These are phyloP conservation scores for Rugosomyces carneus DNA, from an alignment of 1,284 basidiomycete genomes.

Conservation along the genomic window DNA sequence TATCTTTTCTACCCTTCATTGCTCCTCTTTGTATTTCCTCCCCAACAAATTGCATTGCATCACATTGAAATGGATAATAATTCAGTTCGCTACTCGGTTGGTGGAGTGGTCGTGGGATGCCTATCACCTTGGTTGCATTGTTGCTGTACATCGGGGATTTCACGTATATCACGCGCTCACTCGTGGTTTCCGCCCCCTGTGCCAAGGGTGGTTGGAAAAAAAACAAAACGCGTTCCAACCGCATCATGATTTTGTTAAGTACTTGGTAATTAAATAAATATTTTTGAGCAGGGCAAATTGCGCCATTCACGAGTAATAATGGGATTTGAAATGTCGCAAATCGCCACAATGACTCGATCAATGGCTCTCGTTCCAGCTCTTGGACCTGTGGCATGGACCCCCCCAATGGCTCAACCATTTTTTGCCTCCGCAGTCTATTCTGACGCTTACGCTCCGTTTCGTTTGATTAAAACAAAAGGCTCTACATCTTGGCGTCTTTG, in stretches of 20 bases:
- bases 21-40: constrained; percentile 7
- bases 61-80: neutral
- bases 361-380: neutral
- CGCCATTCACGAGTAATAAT: too few species aligned
- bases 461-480: too few species aligned
- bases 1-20: neutral
- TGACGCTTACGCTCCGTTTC: neutral
- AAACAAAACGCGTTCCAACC: neutral
- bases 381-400: too few species aligned
- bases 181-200: neutral
- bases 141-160: neutral
- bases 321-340: neutral
- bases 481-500: too few species aligned
- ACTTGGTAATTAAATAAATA: too few species aligned
- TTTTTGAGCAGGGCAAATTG: too few species aligned
- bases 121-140: neutral
- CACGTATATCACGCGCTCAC: neutral
- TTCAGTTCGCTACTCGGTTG: neutral
- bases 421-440: neutral
- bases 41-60: constrained; percentile 6
- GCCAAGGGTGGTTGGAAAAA: neutral
- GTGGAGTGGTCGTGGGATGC: neutral
- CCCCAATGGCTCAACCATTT: too few species aligned
- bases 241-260: neutral
- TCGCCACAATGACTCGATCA: neutral